Conservation (phyloP, 805 yeast genomes). For the Saturnispora quitensis region DNA sequence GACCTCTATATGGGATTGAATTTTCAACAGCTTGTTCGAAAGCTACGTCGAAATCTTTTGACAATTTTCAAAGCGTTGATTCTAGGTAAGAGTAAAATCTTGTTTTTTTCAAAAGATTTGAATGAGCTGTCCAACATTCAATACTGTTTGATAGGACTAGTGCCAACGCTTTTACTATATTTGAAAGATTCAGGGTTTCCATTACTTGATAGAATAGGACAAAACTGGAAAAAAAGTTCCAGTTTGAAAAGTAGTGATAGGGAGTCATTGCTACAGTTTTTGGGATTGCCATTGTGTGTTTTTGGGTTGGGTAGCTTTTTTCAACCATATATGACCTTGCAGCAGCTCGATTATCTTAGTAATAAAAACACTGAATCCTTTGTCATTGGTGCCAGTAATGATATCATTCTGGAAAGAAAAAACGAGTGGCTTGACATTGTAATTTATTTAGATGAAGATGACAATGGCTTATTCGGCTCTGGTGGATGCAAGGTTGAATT, state of each 20-base stretch:
- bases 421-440: conserved; percentile 56
- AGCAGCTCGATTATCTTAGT: conserved; percentile 70
- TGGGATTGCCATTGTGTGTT: conserved; percentile 81
- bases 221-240: conserved; percentile 46
- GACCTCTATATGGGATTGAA: conserved; percentile 69
- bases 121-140: conserved; percentile 76
- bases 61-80: conserved; percentile 62
- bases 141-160: conserved; percentile 70
- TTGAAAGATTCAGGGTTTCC: conserved; percentile 80
- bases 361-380: conserved; percentile 51
- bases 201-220: conserved; percentile 37
- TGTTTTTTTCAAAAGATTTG: conserved; percentile 73
- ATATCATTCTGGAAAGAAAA: conserved; percentile 61
- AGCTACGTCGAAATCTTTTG: conserved; percentile 50
- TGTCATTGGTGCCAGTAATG: conserved; percentile 82
- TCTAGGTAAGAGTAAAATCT: conserved; percentile 60
- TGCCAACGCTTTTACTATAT: conserved; percentile 70
- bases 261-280: conserved; percentile 61
- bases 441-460: conserved; percentile 51
- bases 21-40: conserved; percentile 51
- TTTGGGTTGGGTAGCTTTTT: conserved; percentile 84
- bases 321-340: conserved; percentile 90
- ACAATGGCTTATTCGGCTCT: conserved; percentile 7
- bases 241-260: conserved; percentile 73
- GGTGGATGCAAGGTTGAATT: conserved; percentile 31